Evolutionary conservation across 2,329 filamentous ascomycete species (phyloP).

Genomic region (Penicillium sp.): DNA sequence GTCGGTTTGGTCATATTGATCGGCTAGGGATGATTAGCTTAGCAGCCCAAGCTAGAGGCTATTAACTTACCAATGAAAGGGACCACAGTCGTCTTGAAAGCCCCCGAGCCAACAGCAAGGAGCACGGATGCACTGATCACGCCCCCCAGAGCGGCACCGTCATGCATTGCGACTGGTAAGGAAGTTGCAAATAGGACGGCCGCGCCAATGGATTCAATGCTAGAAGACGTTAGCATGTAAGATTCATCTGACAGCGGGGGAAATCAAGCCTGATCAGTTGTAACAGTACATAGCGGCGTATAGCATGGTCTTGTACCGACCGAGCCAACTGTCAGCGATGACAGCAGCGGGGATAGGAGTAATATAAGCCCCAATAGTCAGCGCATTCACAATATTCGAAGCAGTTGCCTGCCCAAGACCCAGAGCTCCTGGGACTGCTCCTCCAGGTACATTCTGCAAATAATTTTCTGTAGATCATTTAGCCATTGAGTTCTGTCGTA

Average conservation of each 20-base stretch:
- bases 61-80: slow-evolving; percentile 32
- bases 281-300: slow-evolving; percentile 25
- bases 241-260: not conserved
- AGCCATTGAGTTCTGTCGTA: not conserved
- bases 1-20: slow-evolving; percentile 8
- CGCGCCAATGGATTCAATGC: slow-evolving; percentile 18
- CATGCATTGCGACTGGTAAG: slow-evolving; percentile 5
- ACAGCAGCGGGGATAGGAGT: slow-evolving; percentile 36
- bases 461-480: slow-evolving; percentile 12
- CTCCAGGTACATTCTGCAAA: slow-evolving; percentile 10
- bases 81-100: slow-evolving; percentile 33
- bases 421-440: slow-evolving; percentile 50
- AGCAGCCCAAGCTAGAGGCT: not conserved
- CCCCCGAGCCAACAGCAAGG: slow-evolving; percentile 42
- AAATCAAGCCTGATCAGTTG: too few species aligned
- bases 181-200: slow-evolving; percentile 27
- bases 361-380: slow-evolving; percentile 53
- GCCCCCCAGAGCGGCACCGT: slow-evolving; percentile 17
- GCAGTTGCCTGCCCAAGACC: slow-evolving; percentile 56
- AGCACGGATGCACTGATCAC: slow-evolving; percentile 33
- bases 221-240: not conserved
- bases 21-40: slow-evolving; percentile 4
- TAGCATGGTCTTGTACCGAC: slow-evolving; percentile 38
- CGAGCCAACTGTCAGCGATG: slow-evolving; percentile 40
- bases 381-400: slow-evolving; percentile 56